phyloP scores from a whole-genome alignment of 2,329 filamentous ascomycete genomes.

The Acrodontium crateriforme region DNA sequence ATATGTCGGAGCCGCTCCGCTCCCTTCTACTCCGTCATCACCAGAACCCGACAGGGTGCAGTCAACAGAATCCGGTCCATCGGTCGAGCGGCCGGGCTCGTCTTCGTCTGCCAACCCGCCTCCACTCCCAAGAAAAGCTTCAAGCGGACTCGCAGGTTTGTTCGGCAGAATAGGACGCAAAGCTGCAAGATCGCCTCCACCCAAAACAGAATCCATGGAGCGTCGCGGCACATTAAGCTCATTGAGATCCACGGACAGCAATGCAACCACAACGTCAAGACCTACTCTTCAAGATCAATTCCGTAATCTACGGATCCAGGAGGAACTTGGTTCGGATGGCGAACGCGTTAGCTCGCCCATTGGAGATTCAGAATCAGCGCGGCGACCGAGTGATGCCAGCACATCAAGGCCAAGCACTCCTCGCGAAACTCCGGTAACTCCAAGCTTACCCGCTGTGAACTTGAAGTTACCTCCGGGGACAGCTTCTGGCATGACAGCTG shows the following conservation, averaged over 20 bases:
- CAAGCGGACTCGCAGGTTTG: conserved; percentile 77
- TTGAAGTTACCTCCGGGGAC: conserved; percentile 68
- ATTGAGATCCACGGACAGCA: conserved; percentile 13
- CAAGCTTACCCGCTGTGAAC: conserved; percentile 50
- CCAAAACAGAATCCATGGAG: conserved; percentile 11
- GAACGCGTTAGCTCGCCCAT: too few relatives aligned
- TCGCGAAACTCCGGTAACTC: conserved; percentile 13
- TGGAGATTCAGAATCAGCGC: too few relatives aligned
- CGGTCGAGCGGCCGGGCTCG: conserved; percentile 8
- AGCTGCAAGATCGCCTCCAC: conserved; percentile 39
- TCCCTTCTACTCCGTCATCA: too few relatives aligned
- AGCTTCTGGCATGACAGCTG: conserved; percentile 64
- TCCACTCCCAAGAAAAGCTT: conserved; percentile 50
- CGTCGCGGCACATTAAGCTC: conserved; percentile 5
- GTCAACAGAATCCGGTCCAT: too few relatives aligned
- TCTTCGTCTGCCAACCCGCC: conserved; percentile 29
- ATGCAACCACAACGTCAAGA: conserved; percentile 18
- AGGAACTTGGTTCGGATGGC: too few relatives aligned
- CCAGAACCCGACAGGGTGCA: too few relatives aligned
- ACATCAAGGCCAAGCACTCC: conserved; percentile 16
- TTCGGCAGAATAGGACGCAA: conserved; percentile 47
- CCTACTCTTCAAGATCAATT: conserved; percentile 34
- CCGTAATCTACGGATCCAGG: conserved; percentile 30
- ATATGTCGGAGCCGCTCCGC: too few relatives aligned
- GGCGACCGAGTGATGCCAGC: conserved; percentile 16